These are phyloP conservation scores for Hura crepitans DNA, from an alignment of 441 rosid genomes.

Conservation along the genomic window DNA sequence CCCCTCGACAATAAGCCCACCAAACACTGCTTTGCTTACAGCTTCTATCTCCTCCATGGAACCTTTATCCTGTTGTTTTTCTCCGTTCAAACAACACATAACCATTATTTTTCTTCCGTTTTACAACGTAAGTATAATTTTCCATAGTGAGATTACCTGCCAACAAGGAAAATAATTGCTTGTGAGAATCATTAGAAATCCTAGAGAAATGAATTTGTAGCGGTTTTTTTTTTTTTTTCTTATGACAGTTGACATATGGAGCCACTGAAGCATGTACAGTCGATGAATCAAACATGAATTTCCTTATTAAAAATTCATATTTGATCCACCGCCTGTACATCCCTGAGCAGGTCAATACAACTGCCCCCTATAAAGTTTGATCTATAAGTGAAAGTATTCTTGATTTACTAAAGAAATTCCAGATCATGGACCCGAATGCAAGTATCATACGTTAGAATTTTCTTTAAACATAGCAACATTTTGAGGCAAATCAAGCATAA, in stretches of 20 bases:
- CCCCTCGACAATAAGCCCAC: slow-evolving; percentile 50
- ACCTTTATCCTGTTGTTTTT: slow-evolving; percentile 11
- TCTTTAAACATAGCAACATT: slow-evolving; percentile 4
- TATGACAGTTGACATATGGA: not conserved
- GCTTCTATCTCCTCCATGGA: slow-evolving; percentile 10
- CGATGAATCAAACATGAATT: slow-evolving; percentile 35
- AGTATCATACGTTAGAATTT: not conserved
- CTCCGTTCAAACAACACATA: not conserved
- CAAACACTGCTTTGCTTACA: slow-evolving; percentile 14
- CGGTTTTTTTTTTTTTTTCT: not conserved
- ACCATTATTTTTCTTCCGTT: not conserved
- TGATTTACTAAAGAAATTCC: no score
- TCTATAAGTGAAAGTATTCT: no score
- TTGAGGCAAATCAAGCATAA: slow-evolving; percentile 1
- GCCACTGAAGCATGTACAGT: slow-evolving; percentile 30
- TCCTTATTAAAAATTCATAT: slow-evolving; percentile 27
- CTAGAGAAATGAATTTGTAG: no score
- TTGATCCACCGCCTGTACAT: slow-evolving; percentile 48
- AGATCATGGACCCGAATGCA: no score
- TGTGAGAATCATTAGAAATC: not conserved
- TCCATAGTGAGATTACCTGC: slow-evolving; percentile 44
- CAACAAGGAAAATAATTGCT: not conserved
- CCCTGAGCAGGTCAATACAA: slow-evolving; percentile 21
- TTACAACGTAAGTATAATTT: slow-evolving; percentile 25
- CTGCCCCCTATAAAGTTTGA: not conserved